Conservation (phyloP, 169 alveolate species). For the Theileria sp. region DNA sequence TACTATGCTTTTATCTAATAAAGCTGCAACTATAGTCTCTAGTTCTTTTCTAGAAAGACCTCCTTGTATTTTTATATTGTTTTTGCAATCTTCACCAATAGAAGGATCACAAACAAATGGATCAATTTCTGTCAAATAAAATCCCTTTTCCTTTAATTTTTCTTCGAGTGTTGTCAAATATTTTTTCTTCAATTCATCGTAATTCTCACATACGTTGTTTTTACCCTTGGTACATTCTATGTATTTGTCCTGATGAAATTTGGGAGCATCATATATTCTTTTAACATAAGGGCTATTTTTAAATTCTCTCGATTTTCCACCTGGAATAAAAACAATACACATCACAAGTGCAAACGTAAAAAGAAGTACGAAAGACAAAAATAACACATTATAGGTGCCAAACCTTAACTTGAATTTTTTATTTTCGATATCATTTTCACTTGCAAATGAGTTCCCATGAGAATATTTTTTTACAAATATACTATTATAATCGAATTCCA, state of each 20-base stretch:
- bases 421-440: not conserved
- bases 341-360: not conserved
- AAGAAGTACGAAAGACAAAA: not conserved
- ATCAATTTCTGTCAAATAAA: not conserved
- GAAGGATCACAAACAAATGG: not conserved
- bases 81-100: not conserved
- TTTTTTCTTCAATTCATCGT: not conserved
- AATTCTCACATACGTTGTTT: not conserved
- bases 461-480: not conserved
- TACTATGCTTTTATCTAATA: not conserved
- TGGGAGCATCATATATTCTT: not conserved
- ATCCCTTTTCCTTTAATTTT: not conserved
- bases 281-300: not conserved
- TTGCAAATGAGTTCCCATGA: not conserved
- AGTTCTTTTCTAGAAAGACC: constrained; percentile 18
- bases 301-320: not conserved
- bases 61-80: not conserved
- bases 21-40: not conserved
- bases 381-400: not conserved
- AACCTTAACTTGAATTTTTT: not conserved
- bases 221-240: not conserved
- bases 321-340: not conserved
- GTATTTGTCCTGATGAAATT: not conserved
- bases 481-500: not conserved
- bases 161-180: not conserved